Percentiles rank a stretch among this genome's conserved stretches.
Conservation (phyloP, 768 basidiomycete genomes). For the Termitomyces eurrhizus region DNA sequence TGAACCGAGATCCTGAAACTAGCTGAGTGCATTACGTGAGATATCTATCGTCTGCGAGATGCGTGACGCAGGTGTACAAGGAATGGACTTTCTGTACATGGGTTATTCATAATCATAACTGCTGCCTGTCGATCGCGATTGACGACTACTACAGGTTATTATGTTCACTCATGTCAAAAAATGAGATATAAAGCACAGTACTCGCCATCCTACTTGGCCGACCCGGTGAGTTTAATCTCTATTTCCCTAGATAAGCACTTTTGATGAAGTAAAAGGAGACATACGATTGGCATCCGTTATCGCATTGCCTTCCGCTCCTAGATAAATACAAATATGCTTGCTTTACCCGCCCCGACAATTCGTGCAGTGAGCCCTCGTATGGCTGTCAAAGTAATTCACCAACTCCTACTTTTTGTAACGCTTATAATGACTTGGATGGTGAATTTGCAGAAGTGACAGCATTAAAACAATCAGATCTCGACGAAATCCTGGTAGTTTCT, state of each 20-base stretch:
- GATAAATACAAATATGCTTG: conserved; percentile 65
- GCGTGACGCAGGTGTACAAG: conserved; percentile 56
- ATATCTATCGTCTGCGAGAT: conserved; percentile 73
- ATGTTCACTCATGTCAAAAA: conserved; percentile 88
- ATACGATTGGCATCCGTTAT: conserved; percentile 71
- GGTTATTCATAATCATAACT: conserved; percentile 41
- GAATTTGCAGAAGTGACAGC: background rate
- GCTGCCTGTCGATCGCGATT: background rate
- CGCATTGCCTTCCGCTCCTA: conserved; percentile 54
- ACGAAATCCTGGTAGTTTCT: conserved; percentile 15
- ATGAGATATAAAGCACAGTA: conserved; percentile 98
- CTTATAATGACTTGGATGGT: background rate
- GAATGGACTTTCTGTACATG: conserved; percentile 78
- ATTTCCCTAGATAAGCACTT: background rate
- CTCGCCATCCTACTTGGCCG: conserved; percentile 78
- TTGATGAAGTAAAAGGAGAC: conserved; percentile 50
- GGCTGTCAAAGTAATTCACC: conserved; percentile 13
- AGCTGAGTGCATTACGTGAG: conserved; percentile 88
- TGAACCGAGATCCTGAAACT: background rate
- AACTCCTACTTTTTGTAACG: background rate
- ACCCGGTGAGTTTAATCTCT: conserved; percentile 57
- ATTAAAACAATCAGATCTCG: conserved; percentile 10
- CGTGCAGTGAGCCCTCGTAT: conserved; percentile 30
- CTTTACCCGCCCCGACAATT: conserved; percentile 64
- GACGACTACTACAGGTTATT: conserved; percentile 61